Percentiles rank a stretch among this genome's conserved stretches.
phyloP scores from a whole-genome alignment of 1,284 basidiomycete species.

The Malassezia globosa region DNA sequence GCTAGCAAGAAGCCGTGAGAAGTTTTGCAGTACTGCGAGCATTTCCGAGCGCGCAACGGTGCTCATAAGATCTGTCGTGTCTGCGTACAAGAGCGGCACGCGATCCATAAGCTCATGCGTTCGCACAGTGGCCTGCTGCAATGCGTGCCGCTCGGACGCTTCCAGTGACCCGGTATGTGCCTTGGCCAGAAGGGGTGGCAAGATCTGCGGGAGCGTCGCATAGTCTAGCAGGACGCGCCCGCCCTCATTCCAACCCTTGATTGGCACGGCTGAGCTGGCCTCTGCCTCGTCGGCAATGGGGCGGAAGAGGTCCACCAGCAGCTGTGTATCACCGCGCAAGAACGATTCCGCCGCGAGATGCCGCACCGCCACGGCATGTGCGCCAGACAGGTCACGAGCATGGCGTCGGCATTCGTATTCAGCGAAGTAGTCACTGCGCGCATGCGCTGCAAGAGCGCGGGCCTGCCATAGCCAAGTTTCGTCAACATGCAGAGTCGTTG shows the following conservation, averaged over 20 bases:
- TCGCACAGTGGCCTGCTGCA: conserved; percentile 56
- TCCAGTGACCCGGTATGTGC: conserved; percentile 34
- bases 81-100: conserved; percentile 56
- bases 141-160: conserved; percentile 52
- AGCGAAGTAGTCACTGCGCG: conserved; percentile 58
- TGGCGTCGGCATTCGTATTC: conserved; percentile 68
- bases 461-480: conserved; percentile 75
- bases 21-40: conserved; percentile 56
- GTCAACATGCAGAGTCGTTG: conserved; percentile 68
- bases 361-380: conserved; percentile 67
- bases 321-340: conserved; percentile 62
- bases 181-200: conserved; percentile 54
- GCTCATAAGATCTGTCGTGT: conserved; percentile 49
- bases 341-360: conserved; percentile 85
- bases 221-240: conserved; percentile 38
- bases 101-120: conserved; percentile 22
- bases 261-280: conserved; percentile 43
- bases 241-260: conserved; percentile 41
- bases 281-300: conserved; percentile 57
- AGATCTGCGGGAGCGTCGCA: conserved; percentile 51
- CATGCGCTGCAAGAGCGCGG: conserved; percentile 58
- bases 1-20: conserved; percentile 53
- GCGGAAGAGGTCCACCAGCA: conserved; percentile 65
- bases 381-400: conserved; percentile 61
- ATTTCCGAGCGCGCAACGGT: conserved; percentile 62